Base-by-base conservation (phyloP, 768 basidiomycete genomes). In the Rhizopogon vinicolor region DNA sequence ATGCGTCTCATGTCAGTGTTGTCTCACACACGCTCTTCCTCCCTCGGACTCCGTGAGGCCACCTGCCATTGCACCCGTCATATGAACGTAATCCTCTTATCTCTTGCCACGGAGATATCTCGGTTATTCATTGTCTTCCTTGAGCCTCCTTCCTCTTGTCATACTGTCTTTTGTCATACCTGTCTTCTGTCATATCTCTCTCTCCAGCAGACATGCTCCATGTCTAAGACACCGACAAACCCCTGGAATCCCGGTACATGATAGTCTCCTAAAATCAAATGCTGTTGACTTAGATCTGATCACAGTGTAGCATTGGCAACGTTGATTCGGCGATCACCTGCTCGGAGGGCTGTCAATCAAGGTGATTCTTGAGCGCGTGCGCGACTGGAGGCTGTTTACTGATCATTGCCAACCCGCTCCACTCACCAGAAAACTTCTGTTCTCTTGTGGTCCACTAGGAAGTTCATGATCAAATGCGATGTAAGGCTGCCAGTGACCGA, bases 31-130 rank as follows among this genome's bases (percentile, higher is more conserved):
- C 19, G n/a, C 44, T 29, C 16, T 42, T 54, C 29, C 41, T 40
- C 52, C 55, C 55, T 56, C 55, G 55, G 55, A 56, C 41, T 44
- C 52, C 55, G 55, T 54, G 10, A 35, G 41, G 51, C 37, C 51
- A 18, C 48, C 51, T 42, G 29, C 41, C 5, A 37, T 10, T 37
- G 35, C 35, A 37, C 35, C 31, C 28, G 50, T 44, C 55, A 52
- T 35, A 56, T 42, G 25, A 33, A 54, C 44, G 25, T 41, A 33
- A 43, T 25, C 44, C 16, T 54, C 44, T 54, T 56, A 53, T 25
- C 31, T 43, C 37, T 43, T 16, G n/a, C 52, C 52, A 55, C 56
- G 56, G 45, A 18, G 52, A 56, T 56, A 55, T 49, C 22, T 48
- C 53, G 56, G 56, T 25, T n/a, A 46, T 44, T 6, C 49, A 42